Base-by-base conservation (phyloP, 805 yeast species). In the Candida schatavii region DNA sequence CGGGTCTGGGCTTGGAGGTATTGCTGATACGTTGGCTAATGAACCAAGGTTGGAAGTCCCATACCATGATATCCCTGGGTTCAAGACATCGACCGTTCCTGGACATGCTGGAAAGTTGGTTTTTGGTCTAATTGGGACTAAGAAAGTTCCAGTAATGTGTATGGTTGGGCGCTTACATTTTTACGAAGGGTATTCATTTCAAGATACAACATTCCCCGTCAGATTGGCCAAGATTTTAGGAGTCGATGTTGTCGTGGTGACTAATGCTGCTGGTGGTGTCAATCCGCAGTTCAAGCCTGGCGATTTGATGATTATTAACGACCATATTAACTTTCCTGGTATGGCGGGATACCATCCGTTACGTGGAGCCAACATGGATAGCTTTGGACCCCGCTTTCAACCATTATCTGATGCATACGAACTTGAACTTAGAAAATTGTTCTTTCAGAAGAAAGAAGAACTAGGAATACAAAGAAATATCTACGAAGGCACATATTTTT, bases 221-320 rank as follows among this genome's bases (percentile, higher is more conserved):
- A 75, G 99, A 44, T 82, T 85, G 19, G 80, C 95, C 41, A 72
- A 79, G 39, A 59, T 68, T 31, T 64, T 90, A 52, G 88, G 84
- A 0, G 80, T 83, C 22, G 62, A 71, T 35, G 70, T 73, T 3
- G 69, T 91, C 33, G 69, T 91, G 19, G 95, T 84, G 7, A 91
- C 98, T n/a, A 91, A 91, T 63, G 99, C 99, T 1, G 95, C 97
- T 2, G 99, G 98, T 35, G 97, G 97, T 1, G 62, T 85, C 35
- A 85, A 88, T 54, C 64, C 77, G 2, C 56, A 54, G 3, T 90
- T 64, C 61, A 72, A 73, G 40, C 86, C 91, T 2, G 97, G 97
- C 25, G 97, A 93, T 56, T 68, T 91, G 49, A 91, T 93, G 98
- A 74, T 93, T 37, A 78, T 91, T 48, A 75, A 75, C 49, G 99